Evolutionary conservation across 768 basidiomycete species (phyloP).

Genomic region (Arthromyces matolae): DNA sequence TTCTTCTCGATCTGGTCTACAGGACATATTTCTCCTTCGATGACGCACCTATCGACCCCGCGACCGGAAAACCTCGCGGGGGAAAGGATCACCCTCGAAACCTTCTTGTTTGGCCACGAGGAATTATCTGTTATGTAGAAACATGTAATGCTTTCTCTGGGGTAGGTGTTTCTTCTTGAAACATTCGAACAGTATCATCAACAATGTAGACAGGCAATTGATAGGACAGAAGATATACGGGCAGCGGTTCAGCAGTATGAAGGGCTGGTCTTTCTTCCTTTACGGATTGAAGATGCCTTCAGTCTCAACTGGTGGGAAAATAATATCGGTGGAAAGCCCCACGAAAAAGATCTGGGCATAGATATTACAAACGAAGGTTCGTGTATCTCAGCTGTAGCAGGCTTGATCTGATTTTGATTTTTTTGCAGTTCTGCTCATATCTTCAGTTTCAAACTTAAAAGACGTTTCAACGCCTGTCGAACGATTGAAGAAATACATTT

Average conservation of each 20-base stretch:
- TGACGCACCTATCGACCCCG: conserved; percentile 17
- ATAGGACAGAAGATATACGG: conserved; percentile 51
- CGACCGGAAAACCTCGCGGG: conserved; percentile 36
- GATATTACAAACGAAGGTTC: conserved; percentile 54
- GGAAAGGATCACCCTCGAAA: conserved; percentile 68
- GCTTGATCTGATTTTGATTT: conserved; percentile 1
- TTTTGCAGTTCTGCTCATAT: conserved; percentile 29
- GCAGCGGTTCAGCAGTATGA: conserved; percentile 44
- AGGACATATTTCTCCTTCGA: conserved; percentile 48
- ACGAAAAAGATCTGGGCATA: conserved; percentile 31
- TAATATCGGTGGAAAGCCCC: conserved; percentile 32
- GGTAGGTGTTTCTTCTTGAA: conserved; percentile 37
- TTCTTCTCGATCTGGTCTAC: conserved; percentile 66
- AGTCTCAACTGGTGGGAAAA: conserved; percentile 67
- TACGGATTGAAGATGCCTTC: conserved; percentile 75
- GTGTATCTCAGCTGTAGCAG: conserved; percentile 1
- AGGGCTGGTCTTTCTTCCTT: conserved; percentile 53
- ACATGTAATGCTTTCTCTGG: conserved; percentile 55
- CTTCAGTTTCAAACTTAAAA: conserved; percentile 17
- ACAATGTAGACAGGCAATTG: conserved; percentile 40
- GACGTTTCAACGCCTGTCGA: conserved; percentile 17
- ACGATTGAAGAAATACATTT: conserved; percentile 49
- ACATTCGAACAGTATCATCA: conserved; percentile 10
- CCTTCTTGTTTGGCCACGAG: conserved; percentile 57
- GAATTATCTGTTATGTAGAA: conserved; percentile 69